phyloP scores from a whole-genome alignment of 1,284 basidiomycete genomes.

The Pterulicium gracile region DNA sequence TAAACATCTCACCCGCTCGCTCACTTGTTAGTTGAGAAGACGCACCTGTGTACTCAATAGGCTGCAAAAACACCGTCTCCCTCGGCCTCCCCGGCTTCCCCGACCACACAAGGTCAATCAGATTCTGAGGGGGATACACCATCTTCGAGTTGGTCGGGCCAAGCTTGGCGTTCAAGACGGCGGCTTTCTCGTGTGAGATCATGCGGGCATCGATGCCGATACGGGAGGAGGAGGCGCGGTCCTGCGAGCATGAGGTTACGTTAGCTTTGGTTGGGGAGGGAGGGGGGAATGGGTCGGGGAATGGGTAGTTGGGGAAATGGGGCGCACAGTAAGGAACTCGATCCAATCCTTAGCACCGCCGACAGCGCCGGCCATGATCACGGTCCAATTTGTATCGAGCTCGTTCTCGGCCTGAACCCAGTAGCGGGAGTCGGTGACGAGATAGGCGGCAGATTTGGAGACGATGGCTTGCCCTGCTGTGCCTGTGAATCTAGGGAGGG shows the following conservation, averaged over 20 bases:
- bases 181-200: constrained; percentile 66
- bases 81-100: constrained; percentile 60
- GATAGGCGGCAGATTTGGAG: constrained; percentile 51
- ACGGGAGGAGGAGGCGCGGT: constrained; percentile 40
- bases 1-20: no score
- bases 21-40: no score
- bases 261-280: constrained; percentile 6
- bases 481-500: constrained; percentile 61
- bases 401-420: constrained; percentile 79
- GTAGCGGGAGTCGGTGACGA: constrained; percentile 85
- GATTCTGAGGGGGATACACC: constrained; percentile 66
- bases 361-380: constrained; percentile 55
- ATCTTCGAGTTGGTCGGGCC: constrained; percentile 44
- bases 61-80: constrained; percentile 67
- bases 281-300: constrained; percentile 1
- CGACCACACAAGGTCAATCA: constrained; percentile 81
- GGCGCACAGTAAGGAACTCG: constrained; percentile 59
- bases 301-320: not conserved
- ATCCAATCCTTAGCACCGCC: constrained; percentile 65
- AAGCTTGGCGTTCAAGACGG: constrained; percentile 47
- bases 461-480: constrained; percentile 80
- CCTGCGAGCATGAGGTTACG: constrained; percentile 20
- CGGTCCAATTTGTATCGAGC: constrained; percentile 68
- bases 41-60: constrained; percentile 62
- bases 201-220: constrained; percentile 88